Base-by-base conservation (phyloP, 352 stramenopile species). In the Phytophthora rubi region DNA sequence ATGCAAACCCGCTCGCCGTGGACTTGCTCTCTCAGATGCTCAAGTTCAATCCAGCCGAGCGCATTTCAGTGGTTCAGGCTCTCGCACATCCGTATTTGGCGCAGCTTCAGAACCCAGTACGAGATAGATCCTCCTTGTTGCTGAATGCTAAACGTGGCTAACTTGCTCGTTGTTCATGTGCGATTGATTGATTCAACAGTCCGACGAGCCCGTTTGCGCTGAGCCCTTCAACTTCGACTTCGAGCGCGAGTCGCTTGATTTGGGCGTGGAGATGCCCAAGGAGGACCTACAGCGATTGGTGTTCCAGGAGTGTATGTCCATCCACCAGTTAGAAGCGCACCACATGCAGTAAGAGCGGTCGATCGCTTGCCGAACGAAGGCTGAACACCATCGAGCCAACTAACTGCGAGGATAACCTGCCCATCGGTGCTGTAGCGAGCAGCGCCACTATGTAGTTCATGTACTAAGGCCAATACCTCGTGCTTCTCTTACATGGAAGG, bases 21-120 rank as follows among this genome's bases (percentile, higher is more conserved):
- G 91, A 98, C 61, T 73, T 98, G 51, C 78, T 99, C 44, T 73
- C 89, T 37, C 86, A 91, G 54, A 96, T 98, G 89, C 86, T 98
- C 32, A 89, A 93, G 53, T 98, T 98, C 59, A 97, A 98, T 71
- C 95, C 96, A 0, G 74, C 82, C n/a, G 90, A 98, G 70, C 90
- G 96, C n/a, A 97, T 98, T 75, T 97, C 88, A 2, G 92, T 98
- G 35, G 76, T 90, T 9, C 90, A 98, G 57, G 95, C 95, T 13
- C 79, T 99, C 8, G 79, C 78, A 62, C 93, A 98, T 77, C 90
- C 91, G 62, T 98, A 98, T 69, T 62, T 97, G 65, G 80, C 76
- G 6, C 89, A 97, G 45, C 86, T 98, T 48, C 94, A 98, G 78
- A 96, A 98, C 47, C 80, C 86, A 4, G 90, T 97, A 76, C 59